Base-by-base conservation (phyloP, 805 yeast genomes). In the Geotrichum ghanense region DNA sequence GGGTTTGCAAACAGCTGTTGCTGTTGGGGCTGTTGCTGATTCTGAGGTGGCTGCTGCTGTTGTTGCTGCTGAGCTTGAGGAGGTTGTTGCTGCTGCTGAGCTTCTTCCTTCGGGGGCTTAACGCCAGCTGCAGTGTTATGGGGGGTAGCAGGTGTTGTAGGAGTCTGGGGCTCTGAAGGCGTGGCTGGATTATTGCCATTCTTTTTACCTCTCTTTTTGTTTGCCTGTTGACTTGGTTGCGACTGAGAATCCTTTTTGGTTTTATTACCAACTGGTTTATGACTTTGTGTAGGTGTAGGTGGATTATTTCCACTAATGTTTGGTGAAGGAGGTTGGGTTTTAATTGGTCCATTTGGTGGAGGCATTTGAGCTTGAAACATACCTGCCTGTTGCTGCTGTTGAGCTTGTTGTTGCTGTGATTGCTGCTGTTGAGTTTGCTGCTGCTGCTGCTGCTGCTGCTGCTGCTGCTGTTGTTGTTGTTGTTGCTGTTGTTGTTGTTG, bases 141-240 rank as follows among this genome's bases (percentile, higher is more conserved):
- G 50, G 68, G 70, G 0, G 70, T 66, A 20, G 62, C 48, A 23
- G 72, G 72, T 1, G 71, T 67, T 1, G 70, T 66, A 46, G 71
- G 71, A 3, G 71, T 67, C 24, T 68, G 70, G 6, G 71, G 70
- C 41, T 67, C 71, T 10, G 68, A 62, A 22, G 60, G 53, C 7
- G 57, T 54, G 19, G 57, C 56, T 9, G 56, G 56, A 19, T 50
- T 52, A 19, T 37, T 35, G 7, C 43, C 47, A 7, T 44, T 47
- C 53, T 55, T 56, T 45, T 53, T 53, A 19, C 50, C 52, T 24
- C 59, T 50, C 49, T 55, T 56, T 47, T 48, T 46, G 16, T 48
- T 26, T n/a, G 45, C 45, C 42, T 43, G 34, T 43, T 45, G 37
- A 31, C 19, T 19, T 12, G 12, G 37, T 19, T 31, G 37, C 5